Evolutionary conservation across 164 flowering plant genomes (phyloP).

Genomic region (Dillenia suffruticosa): DNA sequence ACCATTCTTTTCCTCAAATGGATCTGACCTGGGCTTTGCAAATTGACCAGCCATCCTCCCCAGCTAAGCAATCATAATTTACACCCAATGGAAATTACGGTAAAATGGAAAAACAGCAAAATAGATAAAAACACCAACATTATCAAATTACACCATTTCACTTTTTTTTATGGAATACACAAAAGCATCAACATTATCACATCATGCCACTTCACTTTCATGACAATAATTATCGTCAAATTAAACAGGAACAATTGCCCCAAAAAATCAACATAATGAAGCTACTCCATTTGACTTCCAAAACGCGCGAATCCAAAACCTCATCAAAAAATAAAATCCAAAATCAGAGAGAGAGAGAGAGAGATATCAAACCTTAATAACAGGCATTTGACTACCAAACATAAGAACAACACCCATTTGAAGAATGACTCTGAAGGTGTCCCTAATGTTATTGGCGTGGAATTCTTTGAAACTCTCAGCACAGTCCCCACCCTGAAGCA

Average conservation of each 20-base stretch:
- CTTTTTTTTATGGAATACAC: no score
- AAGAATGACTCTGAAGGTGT: conserved; percentile 30
- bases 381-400: conserved; percentile 40
- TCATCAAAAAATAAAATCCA: not conserved
- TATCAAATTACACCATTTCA: no score
- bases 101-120: not conserved
- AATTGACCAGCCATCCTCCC: conserved; percentile 39
- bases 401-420: conserved; percentile 40
- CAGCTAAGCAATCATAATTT: conserved; percentile 13
- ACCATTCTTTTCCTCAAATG: conserved; percentile 33
- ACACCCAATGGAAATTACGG: not conserved
- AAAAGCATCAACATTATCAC: no score
- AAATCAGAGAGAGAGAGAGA: not conserved
- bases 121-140: no score
- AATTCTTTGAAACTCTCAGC: conserved; percentile 41
- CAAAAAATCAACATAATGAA: not conserved
- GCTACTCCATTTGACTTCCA: not conserved
- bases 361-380: conserved; percentile 19
- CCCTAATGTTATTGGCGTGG: conserved; percentile 31
- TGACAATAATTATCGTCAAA: no score
- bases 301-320: no score
- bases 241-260: not conserved
- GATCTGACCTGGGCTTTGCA: conserved; percentile 36
- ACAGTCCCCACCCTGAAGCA: conserved; percentile 38
- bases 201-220: no score